Evolutionary conservation across 495 filamentous ascomycete genomes (phyloP), one percentile per base, ranked within the genome.

Genomic region (Talaromyces liani): DNA sequence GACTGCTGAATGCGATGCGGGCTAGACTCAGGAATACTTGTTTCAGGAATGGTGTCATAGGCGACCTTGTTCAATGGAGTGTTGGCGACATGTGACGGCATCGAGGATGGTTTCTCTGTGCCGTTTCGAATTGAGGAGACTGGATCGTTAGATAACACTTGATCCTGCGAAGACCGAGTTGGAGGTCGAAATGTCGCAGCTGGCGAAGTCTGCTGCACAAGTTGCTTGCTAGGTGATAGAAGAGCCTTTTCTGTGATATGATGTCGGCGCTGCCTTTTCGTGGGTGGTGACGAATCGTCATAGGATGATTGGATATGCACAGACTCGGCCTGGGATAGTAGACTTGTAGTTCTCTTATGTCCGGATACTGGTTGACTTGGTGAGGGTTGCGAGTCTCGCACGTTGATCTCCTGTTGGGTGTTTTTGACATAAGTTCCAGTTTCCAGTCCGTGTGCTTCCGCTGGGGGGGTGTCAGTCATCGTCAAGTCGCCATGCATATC

Each of bases 311-410:
- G 60, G 2, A 62, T 34, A 24, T 53, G 27, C 31, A 47, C 60
- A 31, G 41, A 51, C 25, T 62, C 60, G 1, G 41, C 3, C 25
- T 53, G 60, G 3, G 60, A 62, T 6, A 49, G 20, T 14, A 34
- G 14, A 6, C n/a, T 29, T 29, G 45, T n/a, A 33, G 24, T 53
- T 33, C 31, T 49, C 2, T 31, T 18, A 54, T 33, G 20, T 53
- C 36, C 34, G 10, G 20, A 31, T 33, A 8, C 25, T 34, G 18
- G 16, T 60, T 39, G 63, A 5, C 65, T 64, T n/a, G 77, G 76
- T 29, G 80, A 79, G 56, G 72, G 71, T 63, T 84, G 81, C 24
- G 81, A 84, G 63, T 84, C 79, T 62, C 74, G 77, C 16, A 84
- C 75, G 54, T 78, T 70, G 8, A 74, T 66, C 25, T 69, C 57